Evolutionary conservation across 2,329 filamentous ascomycete species (phyloP).

Genomic region (Nemania abortiva): DNA sequence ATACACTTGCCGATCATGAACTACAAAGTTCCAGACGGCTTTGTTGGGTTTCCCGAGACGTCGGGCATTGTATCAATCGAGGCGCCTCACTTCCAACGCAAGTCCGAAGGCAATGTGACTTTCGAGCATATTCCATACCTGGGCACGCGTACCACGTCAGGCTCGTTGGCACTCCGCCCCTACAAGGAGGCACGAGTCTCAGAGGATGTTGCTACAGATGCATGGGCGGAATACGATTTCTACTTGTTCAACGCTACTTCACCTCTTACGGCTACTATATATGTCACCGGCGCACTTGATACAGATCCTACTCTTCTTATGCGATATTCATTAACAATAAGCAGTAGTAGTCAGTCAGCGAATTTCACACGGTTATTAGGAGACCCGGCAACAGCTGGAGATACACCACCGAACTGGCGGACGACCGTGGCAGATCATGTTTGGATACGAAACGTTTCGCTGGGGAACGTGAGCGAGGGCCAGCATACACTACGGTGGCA

Average conservation of each 20-base stretch:
- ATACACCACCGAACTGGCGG: constrained; percentile 62
- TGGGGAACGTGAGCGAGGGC: constrained; percentile 45
- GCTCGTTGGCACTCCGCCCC: constrained; percentile 45
- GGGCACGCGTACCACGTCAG: constrained; percentile 47
- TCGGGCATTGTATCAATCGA: constrained; percentile 54
- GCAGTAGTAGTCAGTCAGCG: constrained; percentile 58
- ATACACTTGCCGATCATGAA: constrained; percentile 46
- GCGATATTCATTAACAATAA: constrained; percentile 63
- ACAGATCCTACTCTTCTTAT: constrained; percentile 63
- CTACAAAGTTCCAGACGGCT: constrained; percentile 25
- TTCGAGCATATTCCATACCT: constrained; percentile 51
- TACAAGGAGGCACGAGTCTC: constrained; percentile 44
- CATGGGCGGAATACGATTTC: constrained; percentile 50
- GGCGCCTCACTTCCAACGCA: constrained; percentile 44
- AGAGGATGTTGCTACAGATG: constrained; percentile 29
- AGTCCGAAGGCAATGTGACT: constrained; percentile 42
- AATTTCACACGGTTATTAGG: constrained; percentile 52
- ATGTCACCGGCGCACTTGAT: constrained; percentile 60
- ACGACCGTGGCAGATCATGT: constrained; percentile 62
- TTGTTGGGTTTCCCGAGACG: constrained; percentile 52
- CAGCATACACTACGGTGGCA: constrained; percentile 50
- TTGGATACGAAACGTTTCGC: constrained; percentile 58
- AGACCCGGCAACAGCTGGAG: constrained; percentile 57
- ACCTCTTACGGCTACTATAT: constrained; percentile 49
- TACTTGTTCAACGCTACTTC: constrained; percentile 48